phyloP scores from a whole-genome alignment of 768 basidiomycete genomes.

The Kwoniella heveanensis region DNA sequence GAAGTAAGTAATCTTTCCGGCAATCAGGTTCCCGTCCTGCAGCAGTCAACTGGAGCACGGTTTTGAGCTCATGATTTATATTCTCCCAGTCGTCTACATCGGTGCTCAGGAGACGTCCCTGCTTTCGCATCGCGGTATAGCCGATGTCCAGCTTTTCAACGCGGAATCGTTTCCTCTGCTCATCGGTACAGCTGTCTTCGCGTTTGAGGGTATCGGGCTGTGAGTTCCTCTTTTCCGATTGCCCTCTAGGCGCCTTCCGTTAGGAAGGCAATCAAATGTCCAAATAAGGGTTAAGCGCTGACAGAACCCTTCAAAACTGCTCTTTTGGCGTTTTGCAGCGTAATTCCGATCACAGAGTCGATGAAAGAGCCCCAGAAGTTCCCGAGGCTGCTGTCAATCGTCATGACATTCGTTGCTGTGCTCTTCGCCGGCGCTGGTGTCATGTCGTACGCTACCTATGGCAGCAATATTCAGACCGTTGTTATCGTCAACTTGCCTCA shows the following conservation, averaged over 20 bases:
- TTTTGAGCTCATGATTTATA: no score
- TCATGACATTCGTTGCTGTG: constrained; percentile 82
- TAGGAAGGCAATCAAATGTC: no score
- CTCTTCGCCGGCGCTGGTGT: constrained; percentile 86
- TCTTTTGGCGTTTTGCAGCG: constrained; percentile 55
- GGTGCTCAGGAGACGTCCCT: constrained; percentile 74
- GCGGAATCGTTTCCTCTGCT: constrained; percentile 83
- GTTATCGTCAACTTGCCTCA: constrained; percentile 90
- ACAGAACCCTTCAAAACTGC: no score
- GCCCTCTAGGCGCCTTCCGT: no score
- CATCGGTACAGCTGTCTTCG: constrained; percentile 96
- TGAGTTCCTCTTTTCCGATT: constrained; percentile 58
- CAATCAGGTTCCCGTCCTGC: no score
- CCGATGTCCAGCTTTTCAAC: constrained; percentile 84
- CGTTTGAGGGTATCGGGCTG: constrained; percentile 97
- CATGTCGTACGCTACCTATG: constrained; percentile 85
- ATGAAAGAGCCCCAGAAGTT: constrained; percentile 96
- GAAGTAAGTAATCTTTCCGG: constrained; percentile 61
- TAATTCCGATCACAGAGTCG: constrained; percentile 95
- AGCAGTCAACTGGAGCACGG: no score
- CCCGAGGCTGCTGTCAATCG: constrained; percentile 79
- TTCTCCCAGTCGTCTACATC: constrained; percentile 55
- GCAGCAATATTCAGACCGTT: constrained; percentile 83
- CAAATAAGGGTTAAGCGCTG: no score
- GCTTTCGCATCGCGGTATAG: constrained; percentile 69